Base-by-base conservation (phyloP, 2,329 filamentous ascomycete genomes). In the Ophiostoma populinum region DNA sequence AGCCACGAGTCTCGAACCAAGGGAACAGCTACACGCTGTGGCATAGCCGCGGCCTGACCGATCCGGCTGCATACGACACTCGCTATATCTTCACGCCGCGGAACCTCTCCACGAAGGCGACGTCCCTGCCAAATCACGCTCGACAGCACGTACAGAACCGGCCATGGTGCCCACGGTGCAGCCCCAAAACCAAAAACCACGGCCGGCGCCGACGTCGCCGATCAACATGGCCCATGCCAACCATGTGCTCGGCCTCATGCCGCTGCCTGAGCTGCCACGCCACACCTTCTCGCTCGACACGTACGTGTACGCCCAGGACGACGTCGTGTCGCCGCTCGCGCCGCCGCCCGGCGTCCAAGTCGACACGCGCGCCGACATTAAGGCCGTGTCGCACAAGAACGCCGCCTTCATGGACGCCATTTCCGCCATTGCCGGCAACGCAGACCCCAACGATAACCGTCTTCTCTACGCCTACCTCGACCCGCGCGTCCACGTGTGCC, bases 401-500 rank as follows among this genome's bases (percentile, higher is more conserved):
- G n/a, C n/a, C n/a, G n/a, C 22, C 7, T 24, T 11, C 5, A 11
- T 13, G 7, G 3, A n/a, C 5, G 10, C 15, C 27, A 18, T 19
- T n/a, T 19, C 7, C 5, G 9, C 13, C 28, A 30, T 15, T n/a
- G 13, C 13, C 26, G 13, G n/a, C 15, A 16, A 22, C 15, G 4
- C 24, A 7, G 13, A 11, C 17, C n/a, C 11, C n/a, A 6, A 3
- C 27, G 9, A n/a, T 18, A 17, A 8, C 21, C 7, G 15, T 13
- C 9, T 32, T 10, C 16, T 42, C 15, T 71, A 58, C 42, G 50
- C 56, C 1, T 51, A 58, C 32, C 53, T 69, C 3, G 63, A 75
- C 46, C 69, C 67, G 0, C 58, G 59, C 2, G 55, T 62, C 2
- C 62, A 67, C 34, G 62, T 58, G 50, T 55, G 55, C 1, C 55